Conservation (phyloP, 257 asterid species). For the Solanum medicagineum region DNA sequence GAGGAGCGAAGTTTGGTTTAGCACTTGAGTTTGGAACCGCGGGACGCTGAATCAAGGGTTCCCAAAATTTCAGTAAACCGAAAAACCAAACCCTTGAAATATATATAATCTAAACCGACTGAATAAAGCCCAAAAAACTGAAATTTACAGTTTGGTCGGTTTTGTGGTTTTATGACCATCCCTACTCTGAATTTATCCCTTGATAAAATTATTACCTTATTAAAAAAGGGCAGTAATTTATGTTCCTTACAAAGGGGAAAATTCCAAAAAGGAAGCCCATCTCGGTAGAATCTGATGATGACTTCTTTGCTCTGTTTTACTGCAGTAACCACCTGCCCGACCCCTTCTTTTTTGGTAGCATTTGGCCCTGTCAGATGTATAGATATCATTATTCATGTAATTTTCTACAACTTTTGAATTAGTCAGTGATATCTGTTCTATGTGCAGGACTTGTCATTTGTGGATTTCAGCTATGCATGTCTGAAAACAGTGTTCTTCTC, state of each 20-base stretch:
- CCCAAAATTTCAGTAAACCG: not conserved
- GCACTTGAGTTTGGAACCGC: not conserved
- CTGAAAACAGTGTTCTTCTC: slow-evolving; percentile 78
- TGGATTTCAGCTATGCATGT: slow-evolving; percentile 90
- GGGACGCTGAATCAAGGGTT: not conserved
- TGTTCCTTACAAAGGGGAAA: not conserved
- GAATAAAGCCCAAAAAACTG: not conserved
- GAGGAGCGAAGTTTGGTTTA: not conserved
- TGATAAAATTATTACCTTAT: not conserved
- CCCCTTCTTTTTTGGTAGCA: not conserved
- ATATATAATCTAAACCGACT: not conserved
- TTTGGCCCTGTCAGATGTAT: not conserved
- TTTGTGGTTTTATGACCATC: not conserved
- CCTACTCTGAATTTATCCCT: not conserved
- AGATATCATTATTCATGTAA: not conserved
- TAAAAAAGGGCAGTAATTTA: not conserved
- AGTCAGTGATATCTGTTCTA: not conserved
- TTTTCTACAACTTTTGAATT: not conserved
- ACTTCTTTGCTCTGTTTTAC: not conserved
- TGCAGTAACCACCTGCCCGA: not conserved
- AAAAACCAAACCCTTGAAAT: not conserved
- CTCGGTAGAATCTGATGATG: not conserved
- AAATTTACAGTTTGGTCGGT: not conserved
- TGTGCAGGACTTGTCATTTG: slow-evolving; percentile 76
- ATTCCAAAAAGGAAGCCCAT: not conserved